A percentile compares a stretch with the other conserved stretches of the same genome.
phyloP scores from a whole-genome alignment of 2,329 filamentous ascomycete species.

The Nigrospora osmanthi region DNA sequence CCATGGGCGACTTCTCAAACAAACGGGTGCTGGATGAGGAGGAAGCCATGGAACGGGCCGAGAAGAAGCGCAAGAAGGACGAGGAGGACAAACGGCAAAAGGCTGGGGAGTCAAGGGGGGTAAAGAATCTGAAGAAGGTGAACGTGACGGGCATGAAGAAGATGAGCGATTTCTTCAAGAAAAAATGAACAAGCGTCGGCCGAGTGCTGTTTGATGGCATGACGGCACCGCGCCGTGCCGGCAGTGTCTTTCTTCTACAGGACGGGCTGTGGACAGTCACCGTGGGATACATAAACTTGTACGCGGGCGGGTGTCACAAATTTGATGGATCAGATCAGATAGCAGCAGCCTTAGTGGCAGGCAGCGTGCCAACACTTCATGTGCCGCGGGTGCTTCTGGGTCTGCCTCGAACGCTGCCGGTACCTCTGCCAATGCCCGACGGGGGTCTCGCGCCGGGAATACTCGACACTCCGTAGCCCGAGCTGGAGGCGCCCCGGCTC shows the following conservation, averaged over 20 bases:
- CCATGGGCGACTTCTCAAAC: constrained; percentile 60
- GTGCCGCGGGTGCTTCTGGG: constrained; percentile 42
- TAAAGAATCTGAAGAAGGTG: constrained; percentile 80
- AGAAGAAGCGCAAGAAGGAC: constrained; percentile 79
- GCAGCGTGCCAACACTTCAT: neutral
- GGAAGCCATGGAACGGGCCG: constrained; percentile 53
- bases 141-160: constrained; percentile 94
- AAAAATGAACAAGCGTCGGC: constrained; percentile 35
- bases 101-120: constrained; percentile 62
- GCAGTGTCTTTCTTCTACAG: too few species aligned
- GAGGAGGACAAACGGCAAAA: constrained; percentile 86
- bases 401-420: constrained; percentile 41
- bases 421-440: constrained; percentile 36
- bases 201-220: too few species aligned
- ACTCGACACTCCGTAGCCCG: constrained; percentile 19
- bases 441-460: constrained; percentile 22
- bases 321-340: too few species aligned
- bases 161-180: constrained; percentile 88
- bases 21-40: constrained; percentile 64
- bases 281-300: too few species aligned
- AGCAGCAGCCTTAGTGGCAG: neutral
- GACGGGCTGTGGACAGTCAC: too few species aligned
- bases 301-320: too few species aligned
- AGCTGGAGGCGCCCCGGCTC: constrained; percentile 9
- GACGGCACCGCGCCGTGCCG: too few species aligned